Base-by-base conservation (phyloP, 2,329 filamentous ascomycete species). In the Fonsecaea multimorphosa region DNA sequence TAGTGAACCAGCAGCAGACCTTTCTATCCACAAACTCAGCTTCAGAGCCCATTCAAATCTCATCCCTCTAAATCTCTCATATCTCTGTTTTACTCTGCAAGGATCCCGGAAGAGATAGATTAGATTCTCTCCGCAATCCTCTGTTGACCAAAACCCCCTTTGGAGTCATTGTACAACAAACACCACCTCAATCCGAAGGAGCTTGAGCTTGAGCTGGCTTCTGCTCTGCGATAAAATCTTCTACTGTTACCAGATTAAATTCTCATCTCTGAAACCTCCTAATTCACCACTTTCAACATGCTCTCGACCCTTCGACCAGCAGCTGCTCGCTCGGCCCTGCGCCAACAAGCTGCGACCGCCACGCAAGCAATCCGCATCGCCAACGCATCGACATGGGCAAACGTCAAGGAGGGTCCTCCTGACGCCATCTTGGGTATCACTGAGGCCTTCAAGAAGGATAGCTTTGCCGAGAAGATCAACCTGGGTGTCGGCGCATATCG, bases 361-460 rank as follows among this genome's bases (percentile, higher is more conserved):
- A 19, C 61, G 1, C 75, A 76, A 67, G 74, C 73, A 71, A 65
- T 78, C 73, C 78, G 79, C 70, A 72, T 78, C 70, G 83, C 86
- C 76, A 86, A 89, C 74, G 89, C 87, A 73, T 97, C 93, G 68
- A 91, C 91, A 72, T 98, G 94, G 93, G 87, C 91, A 76, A 90
- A 91, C 76, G 92, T 98, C 63, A 90, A 92, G 72, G 92, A 97
- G 82, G 94, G 94, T 71, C 94, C 94, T 86, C 93, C 94, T 77
- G 78, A 79, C 74, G 81, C 81, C 32, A 83, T 83, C 72, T 76
- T 83, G 68, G 82, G 82, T 76, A 82, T 99, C 82, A 98, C 95
- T 70, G 95, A 99, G 84, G 95, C 95, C 68, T 99, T 95, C 91
- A 99, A 98, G 87, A 93, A 93, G 81, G 95, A 99, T 80, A 86